Base-by-base conservation (phyloP, 495 filamentous ascomycete species). In the Lasiosphaeria ovina region DNA sequence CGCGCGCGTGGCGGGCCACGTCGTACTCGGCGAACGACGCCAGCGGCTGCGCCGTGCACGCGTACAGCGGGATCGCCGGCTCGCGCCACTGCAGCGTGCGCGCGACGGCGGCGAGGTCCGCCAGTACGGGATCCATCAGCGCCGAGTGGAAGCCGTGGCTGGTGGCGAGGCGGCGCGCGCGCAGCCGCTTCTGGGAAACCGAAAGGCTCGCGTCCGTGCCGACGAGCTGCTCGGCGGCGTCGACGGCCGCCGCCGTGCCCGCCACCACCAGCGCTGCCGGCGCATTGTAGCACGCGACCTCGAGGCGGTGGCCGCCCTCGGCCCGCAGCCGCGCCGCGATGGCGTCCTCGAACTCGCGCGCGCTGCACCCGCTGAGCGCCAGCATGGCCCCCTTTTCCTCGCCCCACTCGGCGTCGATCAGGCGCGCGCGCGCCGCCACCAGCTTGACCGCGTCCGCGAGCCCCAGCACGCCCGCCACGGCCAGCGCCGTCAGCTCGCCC, bases 311-410 rank as follows among this genome's bases (percentile, higher is more conserved):
- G 32, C 48, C 49, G 51, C 5, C 48, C 8, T 57, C 57, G 3
- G 53, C 55, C 4, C 54, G 17, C 35, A 48, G 12, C 4, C 60
- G 44, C 9, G 54, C 55, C 12, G 61, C n/a, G 2, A 64, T 38
- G 5, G 59, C 4, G 10, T 14, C 33, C 33, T 63, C 59, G 10
- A 40, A 24, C 35, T 59, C 57, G 1, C 65, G 64, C 14, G 67
- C 52, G 16, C 75, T 40, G n/a, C 64, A 64, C n/a, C n/a, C 40
- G 24, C 24, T 49, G 24, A 57, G 12, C 31, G 44, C 40, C 9
- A 85, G 44, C 84, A 87, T 87, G 0, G 71, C 57, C 0, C 83
- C 83, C 4, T 57, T 55, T 6, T 85, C 81, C 0, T 64, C 1
- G 5, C 77, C 81, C 82, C 81, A 85, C 1, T 63, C 36, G 0